Base-by-base conservation (phyloP, 1,284 basidiomycete genomes). In the Phylloporus sp. region DNA sequence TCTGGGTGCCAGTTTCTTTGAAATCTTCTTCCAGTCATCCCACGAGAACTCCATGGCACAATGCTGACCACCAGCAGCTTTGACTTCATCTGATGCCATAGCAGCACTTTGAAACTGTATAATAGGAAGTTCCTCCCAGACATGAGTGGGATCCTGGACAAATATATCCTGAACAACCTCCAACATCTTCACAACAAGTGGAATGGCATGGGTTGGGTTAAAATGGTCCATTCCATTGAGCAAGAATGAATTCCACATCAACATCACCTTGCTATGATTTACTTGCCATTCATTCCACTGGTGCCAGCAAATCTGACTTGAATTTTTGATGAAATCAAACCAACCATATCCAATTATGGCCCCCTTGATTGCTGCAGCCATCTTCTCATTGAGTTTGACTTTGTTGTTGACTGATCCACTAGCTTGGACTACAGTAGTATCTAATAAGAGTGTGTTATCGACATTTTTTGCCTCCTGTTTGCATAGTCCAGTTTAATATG, bases 201-300 rank as follows among this genome's bases (percentile, higher is more conserved):
- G 58, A 12, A 60, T 60, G 26, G 58, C 51, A 39, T 60, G 58
- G 6, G 32, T 20, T 4, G 58, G 52, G 17, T 60, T 60, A 50
- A 54, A 60, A n/a, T 42, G 58, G 26, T 60, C 58, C 58, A 60
- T 60, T 18, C 58, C 58, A 39, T 60, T 60, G 26, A 60, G 58
- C 4, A 60, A 51, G 26, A 60, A 60, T 34, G 58, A 60, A 18
- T 60, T 60, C 4, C 58, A 51, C 58, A 60, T 60, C 22, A 54
- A 12, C 11, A 26, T 39, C 6, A 51, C 58, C 40, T 60, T 60
- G 18, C 6, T 3, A 31, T 28, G 8, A 17, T 47, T 53, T 12
- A 60, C 40, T 54, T 60, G 58, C 6, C 58, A 42, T 8, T 60
- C 58, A 24, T 60, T 60, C 58, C 58, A 60, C 18, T 54, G 42